Evolutionary conservation across 2,329 filamentous ascomycete genomes (phyloP), one percentile per base, ranked within the genome.

Genomic region (Cryoendolithus antarcticus): DNA sequence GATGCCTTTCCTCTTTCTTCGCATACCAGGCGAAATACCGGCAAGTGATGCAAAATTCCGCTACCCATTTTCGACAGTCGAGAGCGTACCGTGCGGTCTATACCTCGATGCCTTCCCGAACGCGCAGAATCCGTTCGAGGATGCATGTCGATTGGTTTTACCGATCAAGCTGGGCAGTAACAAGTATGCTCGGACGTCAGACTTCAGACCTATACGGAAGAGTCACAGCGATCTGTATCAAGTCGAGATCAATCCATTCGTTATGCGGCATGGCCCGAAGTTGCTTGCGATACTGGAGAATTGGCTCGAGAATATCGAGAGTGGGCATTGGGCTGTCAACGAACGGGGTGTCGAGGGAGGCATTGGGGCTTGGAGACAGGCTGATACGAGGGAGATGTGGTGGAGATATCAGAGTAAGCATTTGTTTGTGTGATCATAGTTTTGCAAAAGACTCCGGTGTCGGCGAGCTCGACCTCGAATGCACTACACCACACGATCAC

Each of bases 11-110:
- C 45, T 58, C 27, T 58, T 58, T 43, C 40, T 58, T 28, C 49
- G 54, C 28, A 53, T 51, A 24, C 50, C 53, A 1, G 55, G 55
- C n/a, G 46, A 37, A 2, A 51, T 58, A 7, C 46, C 46, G 4
- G 54, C 52, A n/a, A 54, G 53, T 37, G 53, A 57, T 11, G 54
- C 54, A 11, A 56, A 58, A 29, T 58, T 58, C 42, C 50, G 55
- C 32, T 58, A 51, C 31, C 55, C 55, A 0, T 58, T 55, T 36
- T 55, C 50, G 4, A 56, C 54, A 1, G 43, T 56, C 9, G 51
- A 56, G 8, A 41, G 44, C 3, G 55, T 58, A 2, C 55, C 56
- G n/a, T 57, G 55, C 40, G 56, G 56, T 5, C 44, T 59, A 2
- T 59, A 59, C 34, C 51, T 59, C 2, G 56, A 59, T 36, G 50